Base-by-base conservation (phyloP, 306 rosid species). In the Cucumis cinereus region DNA sequence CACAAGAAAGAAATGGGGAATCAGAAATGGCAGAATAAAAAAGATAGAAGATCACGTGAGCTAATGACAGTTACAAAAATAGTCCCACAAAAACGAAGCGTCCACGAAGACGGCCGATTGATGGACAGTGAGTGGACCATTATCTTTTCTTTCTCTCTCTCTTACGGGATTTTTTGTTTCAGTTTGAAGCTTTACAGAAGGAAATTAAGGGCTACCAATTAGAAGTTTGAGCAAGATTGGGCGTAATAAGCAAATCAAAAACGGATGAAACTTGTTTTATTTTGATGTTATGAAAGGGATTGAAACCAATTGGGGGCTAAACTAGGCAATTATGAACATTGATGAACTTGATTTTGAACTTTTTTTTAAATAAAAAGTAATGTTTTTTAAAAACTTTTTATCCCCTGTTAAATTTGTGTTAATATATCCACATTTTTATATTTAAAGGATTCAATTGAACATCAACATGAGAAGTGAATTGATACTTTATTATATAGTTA, bases 1-100 rank as follows among this genome's bases (percentile, higher is more conserved):
- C 53, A 67, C 54, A 20, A 22, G 53, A 67, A 20, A 67, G 10
- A 67, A 63, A 54, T 8, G n/a, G 53, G n/a, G 4, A 63, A 17
- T 63, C 49, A 67, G 33, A 40, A 67, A 67, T 20, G 73, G 53
- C 35, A 41, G 73, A 67, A 67, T 20, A 35, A 41, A 40, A 20
- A 67, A 41, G 73, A 67, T 40, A 41, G 73, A 66, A 20, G 73
- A 67, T 67, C 54, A 67, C 73, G 73, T 67, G 73, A 67, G 73
- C 73, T 22, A n/a, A 67, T 67, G 73, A 67, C 74, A 68, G 74
- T 68, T 68, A 43, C 36, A 43, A 22, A 38, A 67, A 40, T 33
- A 40, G 54, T 40, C 73, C 19, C 71, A 38, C 73, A 41, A 30
- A 68, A 23, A 68, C 74, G 74, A 68, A 68, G 55, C 74, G 74